Conservation (phyloP, 2,329 filamentous ascomycete genomes). For the Dothistroma pini region DNA sequence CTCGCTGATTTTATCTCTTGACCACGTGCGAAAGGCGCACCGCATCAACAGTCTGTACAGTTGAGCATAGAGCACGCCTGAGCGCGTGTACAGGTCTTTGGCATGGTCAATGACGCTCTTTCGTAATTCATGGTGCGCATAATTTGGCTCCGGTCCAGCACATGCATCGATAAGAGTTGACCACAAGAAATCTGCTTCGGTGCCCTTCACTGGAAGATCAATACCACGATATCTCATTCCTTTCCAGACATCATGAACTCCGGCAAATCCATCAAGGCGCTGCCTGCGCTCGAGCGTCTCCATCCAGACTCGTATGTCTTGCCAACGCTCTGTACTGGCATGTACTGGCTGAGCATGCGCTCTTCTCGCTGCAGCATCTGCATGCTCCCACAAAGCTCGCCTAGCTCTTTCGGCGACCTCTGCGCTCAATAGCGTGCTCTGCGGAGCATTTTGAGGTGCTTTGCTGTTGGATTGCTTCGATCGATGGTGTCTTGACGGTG, state of each 20-base stretch:
- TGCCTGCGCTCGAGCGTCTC: conserved; percentile 41
- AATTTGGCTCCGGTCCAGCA: conserved; percentile 15
- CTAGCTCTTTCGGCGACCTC: conserved; percentile 9
- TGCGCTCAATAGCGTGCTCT: conserved; percentile 12
- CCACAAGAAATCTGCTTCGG: conserved; percentile 46
- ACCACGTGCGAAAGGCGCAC: conserved; percentile 32
- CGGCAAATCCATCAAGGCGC: conserved; percentile 40
- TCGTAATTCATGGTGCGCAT: conserved; percentile 28
- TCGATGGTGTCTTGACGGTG: not conserved
- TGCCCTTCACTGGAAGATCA: conserved; percentile 39
- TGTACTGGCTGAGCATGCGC: conserved; percentile 29
- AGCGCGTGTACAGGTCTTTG: conserved; percentile 38
- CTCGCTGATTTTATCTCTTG: conserved; percentile 27
- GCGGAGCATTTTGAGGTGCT: not conserved
- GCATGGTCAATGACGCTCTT: conserved; percentile 41
- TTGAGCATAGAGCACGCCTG: conserved; percentile 33
- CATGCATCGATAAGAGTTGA: conserved; percentile 41
- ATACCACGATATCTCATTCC: conserved; percentile 37
- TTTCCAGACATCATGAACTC: conserved; percentile 44
- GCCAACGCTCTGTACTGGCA: conserved; percentile 28
- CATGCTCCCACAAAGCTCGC: conserved; percentile 30
- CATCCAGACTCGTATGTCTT: conserved; percentile 40
- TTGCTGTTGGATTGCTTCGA: not conserved
- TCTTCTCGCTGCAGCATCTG: conserved; percentile 25
- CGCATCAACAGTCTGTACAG: conserved; percentile 48